phyloP scores from a whole-genome alignment of 495 filamentous ascomycete species.

The Lasiosphaeriaceae sp. region DNA sequence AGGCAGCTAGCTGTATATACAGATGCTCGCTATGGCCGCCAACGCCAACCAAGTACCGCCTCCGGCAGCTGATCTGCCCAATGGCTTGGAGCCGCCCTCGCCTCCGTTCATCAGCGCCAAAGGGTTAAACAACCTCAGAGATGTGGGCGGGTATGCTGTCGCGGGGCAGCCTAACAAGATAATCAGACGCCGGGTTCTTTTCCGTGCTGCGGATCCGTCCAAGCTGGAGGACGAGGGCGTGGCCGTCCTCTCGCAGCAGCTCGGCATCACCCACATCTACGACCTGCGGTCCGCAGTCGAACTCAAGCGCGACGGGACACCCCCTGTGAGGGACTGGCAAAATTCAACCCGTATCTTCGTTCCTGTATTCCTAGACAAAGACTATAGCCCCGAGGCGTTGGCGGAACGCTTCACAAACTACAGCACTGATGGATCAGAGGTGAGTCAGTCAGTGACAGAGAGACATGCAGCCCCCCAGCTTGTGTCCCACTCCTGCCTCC shows the following conservation, averaged over 20 bases:
- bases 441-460: constrained; percentile 19
- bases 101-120: constrained; percentile 51
- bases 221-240: constrained; percentile 50
- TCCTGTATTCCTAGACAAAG: constrained; percentile 55
- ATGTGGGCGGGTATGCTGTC: constrained; percentile 53
- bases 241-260: constrained; percentile 35
- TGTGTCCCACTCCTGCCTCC: background rate
- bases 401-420: constrained; percentile 48
- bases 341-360: constrained; percentile 50
- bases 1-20: too few relatives aligned
- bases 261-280: constrained; percentile 59
- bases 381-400: constrained; percentile 51
- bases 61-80: too few relatives aligned
- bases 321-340: constrained; percentile 38
- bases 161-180: constrained; percentile 23
- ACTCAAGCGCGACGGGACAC: constrained; percentile 27
- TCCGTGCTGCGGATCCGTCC: constrained; percentile 55
- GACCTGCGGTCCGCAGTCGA: constrained; percentile 60
- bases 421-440: constrained; percentile 38
- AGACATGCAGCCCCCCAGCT: background rate
- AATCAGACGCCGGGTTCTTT: constrained; percentile 48
- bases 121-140: constrained; percentile 58
- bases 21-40: too few relatives aligned
- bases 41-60: too few relatives aligned
- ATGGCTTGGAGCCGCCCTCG: constrained; percentile 21